These are phyloP conservation scores for Fragaria iinumae DNA, from an alignment of 306 rosid genomes.

Conservation along the genomic window DNA sequence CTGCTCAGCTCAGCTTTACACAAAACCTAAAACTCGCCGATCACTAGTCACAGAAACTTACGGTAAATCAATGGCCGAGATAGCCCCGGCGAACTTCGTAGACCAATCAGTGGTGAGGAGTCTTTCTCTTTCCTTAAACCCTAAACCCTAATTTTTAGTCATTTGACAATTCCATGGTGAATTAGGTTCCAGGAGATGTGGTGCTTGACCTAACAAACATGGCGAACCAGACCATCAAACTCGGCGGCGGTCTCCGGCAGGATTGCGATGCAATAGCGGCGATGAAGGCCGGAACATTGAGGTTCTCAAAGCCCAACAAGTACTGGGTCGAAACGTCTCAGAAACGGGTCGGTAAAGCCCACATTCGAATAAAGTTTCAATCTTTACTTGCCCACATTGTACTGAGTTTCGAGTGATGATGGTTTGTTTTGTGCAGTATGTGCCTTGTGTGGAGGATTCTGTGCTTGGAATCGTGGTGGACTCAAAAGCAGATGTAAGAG, in stretches of 20 bases:
- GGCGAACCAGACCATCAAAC: slow-evolving; percentile 82
- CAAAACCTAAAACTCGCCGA: not conserved
- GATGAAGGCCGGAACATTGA: slow-evolving; percentile 72
- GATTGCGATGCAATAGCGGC: slow-evolving; percentile 71
- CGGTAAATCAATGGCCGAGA: slow-evolving; percentile 38
- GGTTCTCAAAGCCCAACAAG: slow-evolving; percentile 77
- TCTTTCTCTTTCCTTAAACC: not conserved
- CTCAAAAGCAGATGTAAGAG: slow-evolving; percentile 82
- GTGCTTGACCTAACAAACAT: slow-evolving; percentile 77
- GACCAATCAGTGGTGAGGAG: slow-evolving; percentile 58
- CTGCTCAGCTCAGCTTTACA: not conserved
- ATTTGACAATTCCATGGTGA: slow-evolving; percentile 16
- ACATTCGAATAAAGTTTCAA: not conserved
- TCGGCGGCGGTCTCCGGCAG: slow-evolving; percentile 89
- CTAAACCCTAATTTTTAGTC: not conserved
- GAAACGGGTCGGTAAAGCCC: slow-evolving; percentile 55
- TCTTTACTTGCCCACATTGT: not conserved
- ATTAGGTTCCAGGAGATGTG: slow-evolving; percentile 83
- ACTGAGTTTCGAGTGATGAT: slow-evolving; percentile 2
- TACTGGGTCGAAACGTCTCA: slow-evolving; percentile 93
- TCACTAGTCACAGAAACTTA: not conserved
- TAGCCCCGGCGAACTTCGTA: slow-evolving; percentile 35
- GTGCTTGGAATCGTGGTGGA: slow-evolving; percentile 87
- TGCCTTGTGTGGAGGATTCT: slow-evolving; percentile 77
- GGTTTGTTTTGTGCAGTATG: slow-evolving; percentile 58